Base-by-base conservation (phyloP, 257 asterid species). In the Jacaranda copaia region DNA sequence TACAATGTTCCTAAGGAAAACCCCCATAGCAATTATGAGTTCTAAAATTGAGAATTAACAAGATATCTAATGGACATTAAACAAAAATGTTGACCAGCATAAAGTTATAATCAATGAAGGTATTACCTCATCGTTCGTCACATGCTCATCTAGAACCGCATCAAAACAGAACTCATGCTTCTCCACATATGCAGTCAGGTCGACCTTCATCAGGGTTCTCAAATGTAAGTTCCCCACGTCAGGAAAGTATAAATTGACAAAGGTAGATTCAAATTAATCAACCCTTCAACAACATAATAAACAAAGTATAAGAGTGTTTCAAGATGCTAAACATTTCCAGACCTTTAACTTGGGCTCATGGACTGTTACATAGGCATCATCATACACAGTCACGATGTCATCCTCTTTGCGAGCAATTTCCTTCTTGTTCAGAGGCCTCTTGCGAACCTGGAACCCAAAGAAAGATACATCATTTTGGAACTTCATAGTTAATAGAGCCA, bases 301-400 rank as follows among this genome's bases (percentile, higher is more conserved):
- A 32, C 16, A 48, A 66, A 40, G 16, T 48, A 61, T 20, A 72
- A 16, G 57, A 65, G 16, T 59, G 19, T 58, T 48, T 69, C 68
- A 60, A 73, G 56, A 77, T 58, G 76, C 51, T 76, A 46, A 35
- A 53, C 68, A 75, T 63, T 63, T 36, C 19, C 85, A 74, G 65
- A 96, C 99, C 99, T 96, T 96, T 76, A 96, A 76, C 77, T 91
- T 96, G 73, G 98, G 98, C 77, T 96, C 98, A 78, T 93, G 93
- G 51, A 93, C 98, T 20, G 92, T 76, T 80, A 93, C 86, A 88
- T 83, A 88, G 58, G 93, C 79, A 85, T 87, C 93, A 81, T 93
- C 96, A 66, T 83, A 80, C 56, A 91, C 97, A 42, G 92, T 85
- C 67, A 96, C 97, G 76, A 93, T 86, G 64, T 96, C 99, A 40